phyloP scores from a whole-genome alignment of 1,284 basidiomycete species.

The Cystobasidiaceae sp. region DNA sequence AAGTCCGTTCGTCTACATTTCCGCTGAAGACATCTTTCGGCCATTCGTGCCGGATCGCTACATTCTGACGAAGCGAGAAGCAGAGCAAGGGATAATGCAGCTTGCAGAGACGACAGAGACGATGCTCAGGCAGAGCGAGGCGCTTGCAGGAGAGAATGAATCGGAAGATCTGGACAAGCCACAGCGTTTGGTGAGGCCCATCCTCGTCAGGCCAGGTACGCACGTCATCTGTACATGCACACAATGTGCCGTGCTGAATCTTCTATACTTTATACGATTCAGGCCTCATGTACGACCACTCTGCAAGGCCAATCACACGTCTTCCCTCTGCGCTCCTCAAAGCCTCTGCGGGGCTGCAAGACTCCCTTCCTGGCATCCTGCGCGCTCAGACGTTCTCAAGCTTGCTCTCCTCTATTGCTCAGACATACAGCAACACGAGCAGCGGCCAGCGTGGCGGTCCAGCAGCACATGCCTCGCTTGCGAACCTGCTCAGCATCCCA shows the following conservation, averaged over 20 bases:
- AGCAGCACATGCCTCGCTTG: conserved; percentile 57
- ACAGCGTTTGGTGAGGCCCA: conserved; percentile 66
- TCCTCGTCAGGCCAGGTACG: conserved; percentile 76
- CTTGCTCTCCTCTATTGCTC: conserved; percentile 32
- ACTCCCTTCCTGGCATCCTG: conserved; percentile 46
- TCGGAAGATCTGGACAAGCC: conserved; percentile 77
- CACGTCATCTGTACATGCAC: conserved; percentile 32
- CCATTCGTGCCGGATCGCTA: conserved; percentile 79
- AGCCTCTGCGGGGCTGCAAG: conserved; percentile 65
- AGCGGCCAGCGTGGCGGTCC: conserved; percentile 8
- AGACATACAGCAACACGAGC: conserved; percentile 1
- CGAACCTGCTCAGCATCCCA: conserved; percentile 69
- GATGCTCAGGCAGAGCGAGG: conserved; percentile 8
- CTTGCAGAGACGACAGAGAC: conserved; percentile 8
- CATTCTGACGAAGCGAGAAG: conserved; percentile 83
- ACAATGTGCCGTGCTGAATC: background rate
- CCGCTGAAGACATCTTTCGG: conserved; percentile 86
- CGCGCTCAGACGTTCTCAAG: conserved; percentile 35
- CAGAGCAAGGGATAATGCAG: conserved; percentile 61
- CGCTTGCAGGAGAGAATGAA: conserved; percentile 47
- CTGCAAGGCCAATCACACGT: conserved; percentile 78
- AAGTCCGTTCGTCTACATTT: conserved; percentile 81
- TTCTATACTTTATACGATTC: conserved; percentile 31
- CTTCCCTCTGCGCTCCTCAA: conserved; percentile 80
- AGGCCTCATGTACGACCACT: conserved; percentile 95